Conservation (phyloP, 495 filamentous ascomycete species). For the Talaromyces ruber region DNA sequence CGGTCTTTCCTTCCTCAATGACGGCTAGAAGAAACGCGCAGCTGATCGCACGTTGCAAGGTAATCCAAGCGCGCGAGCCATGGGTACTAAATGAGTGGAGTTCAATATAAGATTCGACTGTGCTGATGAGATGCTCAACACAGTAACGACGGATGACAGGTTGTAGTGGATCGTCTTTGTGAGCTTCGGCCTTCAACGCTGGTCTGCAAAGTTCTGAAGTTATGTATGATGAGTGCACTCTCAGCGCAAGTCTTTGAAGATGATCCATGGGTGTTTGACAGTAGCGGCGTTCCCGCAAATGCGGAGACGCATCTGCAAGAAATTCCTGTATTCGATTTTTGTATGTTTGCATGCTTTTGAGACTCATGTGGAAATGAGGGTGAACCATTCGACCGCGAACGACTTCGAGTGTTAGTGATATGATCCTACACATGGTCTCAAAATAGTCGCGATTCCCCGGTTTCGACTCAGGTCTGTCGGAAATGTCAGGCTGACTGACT, state of each 20-base stretch:
- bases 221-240: constrained; percentile 50
- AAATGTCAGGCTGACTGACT: constrained; percentile 42
- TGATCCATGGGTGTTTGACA: constrained; percentile 42
- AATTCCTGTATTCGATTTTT: constrained; percentile 43
- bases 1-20: constrained; percentile 27
- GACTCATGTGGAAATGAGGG: constrained; percentile 27
- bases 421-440: constrained; percentile 45
- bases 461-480: constrained; percentile 36
- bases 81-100: constrained; percentile 32
- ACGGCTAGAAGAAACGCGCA: constrained; percentile 38
- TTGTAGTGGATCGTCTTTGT: constrained; percentile 22
- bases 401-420: constrained; percentile 45
- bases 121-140: constrained; percentile 29
- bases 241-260: constrained; percentile 47
- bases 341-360: constrained; percentile 40
- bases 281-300: constrained; percentile 39
- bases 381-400: constrained; percentile 41
- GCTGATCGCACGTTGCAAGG: constrained; percentile 36
- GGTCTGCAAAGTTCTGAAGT: constrained; percentile 50
- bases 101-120: constrained; percentile 37
- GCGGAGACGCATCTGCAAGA: constrained; percentile 39
- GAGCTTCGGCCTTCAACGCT: constrained; percentile 39
- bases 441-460: constrained; percentile 43
- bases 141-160: constrained; percentile 36
- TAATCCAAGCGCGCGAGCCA: constrained; percentile 40